Percentiles rank a stretch among this genome's conserved stretches.
Conservation (phyloP, 768 basidiomycete species). For the Termitomyces sp. region DNA sequence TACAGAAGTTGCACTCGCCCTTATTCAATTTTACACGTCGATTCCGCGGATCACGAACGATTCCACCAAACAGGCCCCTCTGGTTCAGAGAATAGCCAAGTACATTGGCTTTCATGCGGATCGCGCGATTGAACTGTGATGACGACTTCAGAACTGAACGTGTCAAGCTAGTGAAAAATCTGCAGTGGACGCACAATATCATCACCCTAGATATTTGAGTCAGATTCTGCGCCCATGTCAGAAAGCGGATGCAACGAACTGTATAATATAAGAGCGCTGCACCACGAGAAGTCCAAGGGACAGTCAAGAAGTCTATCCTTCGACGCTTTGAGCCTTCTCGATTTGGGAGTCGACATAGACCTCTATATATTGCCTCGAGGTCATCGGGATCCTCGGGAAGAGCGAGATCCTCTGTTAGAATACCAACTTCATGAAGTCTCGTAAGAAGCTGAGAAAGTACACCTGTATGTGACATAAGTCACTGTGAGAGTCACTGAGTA, state of each 20-base stretch:
- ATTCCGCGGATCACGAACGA: constrained; percentile 65
- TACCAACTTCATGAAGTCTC: constrained; percentile 45
- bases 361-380: constrained; percentile 77
- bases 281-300: constrained; percentile 75
- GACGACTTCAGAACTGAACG: neutral
- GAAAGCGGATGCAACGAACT: constrained; percentile 31
- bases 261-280: constrained; percentile 93
- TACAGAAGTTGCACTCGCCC: constrained; percentile 33
- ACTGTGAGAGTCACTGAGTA: neutral
- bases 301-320: constrained; percentile 79
- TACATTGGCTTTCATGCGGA: constrained; percentile 77
- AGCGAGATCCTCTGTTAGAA: constrained; percentile 79
- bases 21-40: constrained; percentile 51
- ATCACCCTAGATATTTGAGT: constrained; percentile 56
- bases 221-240: neutral
- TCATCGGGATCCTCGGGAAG: constrained; percentile 61
- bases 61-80: constrained; percentile 67
- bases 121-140: constrained; percentile 80
- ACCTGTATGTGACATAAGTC: constrained; percentile 31
- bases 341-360: constrained; percentile 59
- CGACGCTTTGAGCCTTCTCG: constrained; percentile 42
- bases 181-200: constrained; percentile 61
- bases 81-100: constrained; percentile 88
- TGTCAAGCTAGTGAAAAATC: neutral
- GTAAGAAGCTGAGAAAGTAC: constrained; percentile 55